Conservation (phyloP, 257 asterid species). For the Eucommia ulmoides region DNA sequence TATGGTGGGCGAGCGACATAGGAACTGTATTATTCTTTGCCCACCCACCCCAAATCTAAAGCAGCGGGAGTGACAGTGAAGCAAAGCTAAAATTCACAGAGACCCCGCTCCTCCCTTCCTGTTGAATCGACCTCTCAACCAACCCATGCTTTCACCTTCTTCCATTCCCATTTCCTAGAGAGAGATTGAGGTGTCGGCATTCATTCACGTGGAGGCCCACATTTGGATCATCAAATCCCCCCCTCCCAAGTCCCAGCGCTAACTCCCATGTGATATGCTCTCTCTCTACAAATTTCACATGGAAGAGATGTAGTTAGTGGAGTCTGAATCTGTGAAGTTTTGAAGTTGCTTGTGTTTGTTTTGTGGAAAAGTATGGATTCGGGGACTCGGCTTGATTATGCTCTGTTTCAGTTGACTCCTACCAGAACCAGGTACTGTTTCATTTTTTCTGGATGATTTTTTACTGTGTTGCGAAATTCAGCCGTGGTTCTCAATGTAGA, state of each 20-base stretch:
- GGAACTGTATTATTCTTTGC: no score
- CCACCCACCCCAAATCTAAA: no score
- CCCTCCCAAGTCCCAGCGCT: neutral
- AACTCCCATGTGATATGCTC: neutral
- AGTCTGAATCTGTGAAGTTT: neutral
- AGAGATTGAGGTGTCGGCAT: no score
- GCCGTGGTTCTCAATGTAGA: neutral
- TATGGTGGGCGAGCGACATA: no score
- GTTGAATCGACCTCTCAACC: no score
- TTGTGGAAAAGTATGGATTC: conserved; percentile 36
- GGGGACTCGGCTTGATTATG: conserved; percentile 46
- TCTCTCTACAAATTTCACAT: neutral
- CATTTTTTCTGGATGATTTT: neutral
- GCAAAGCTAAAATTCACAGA: no score
- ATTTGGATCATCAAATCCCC: neutral
- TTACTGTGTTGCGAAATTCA: neutral
- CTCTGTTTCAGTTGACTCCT: conserved; percentile 72
- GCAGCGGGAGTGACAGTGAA: no score
- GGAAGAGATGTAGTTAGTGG: neutral
- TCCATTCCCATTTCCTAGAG: no score
- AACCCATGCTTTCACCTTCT: no score
- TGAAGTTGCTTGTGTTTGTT: neutral
- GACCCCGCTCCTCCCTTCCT: no score
- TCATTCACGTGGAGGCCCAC: no score
- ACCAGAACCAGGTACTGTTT: conserved; percentile 62